Evolutionary conservation across 2,329 filamentous ascomycete species (phyloP), one percentile per base, ranked within the genome.

Genomic region (Penicillium thymicola): DNA sequence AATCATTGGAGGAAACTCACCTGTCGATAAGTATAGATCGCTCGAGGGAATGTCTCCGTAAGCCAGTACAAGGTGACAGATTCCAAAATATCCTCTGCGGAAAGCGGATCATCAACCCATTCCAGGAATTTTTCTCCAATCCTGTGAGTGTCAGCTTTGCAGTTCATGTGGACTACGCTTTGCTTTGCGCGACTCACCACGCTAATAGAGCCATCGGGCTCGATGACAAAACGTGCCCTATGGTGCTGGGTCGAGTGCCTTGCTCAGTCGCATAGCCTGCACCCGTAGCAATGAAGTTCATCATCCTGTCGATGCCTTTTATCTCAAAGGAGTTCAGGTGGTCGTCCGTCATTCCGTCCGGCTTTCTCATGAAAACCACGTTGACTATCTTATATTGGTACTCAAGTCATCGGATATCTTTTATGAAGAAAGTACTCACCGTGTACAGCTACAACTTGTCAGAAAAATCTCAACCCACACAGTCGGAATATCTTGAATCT

Each of bases 11-110:
- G 30, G 10, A 49, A 13, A 28, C 27, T 21, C 34, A 72, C 70
- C 59, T 72, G 67, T 54, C 63, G 70, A 65, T 68, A 73, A 30
- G 57, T 60, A 61, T 68, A 72, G 48, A 75, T 70, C 4, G 66
- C 64, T 10, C 71, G 67, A 14, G 72, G 69, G 41, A 71, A 72
- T 2, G 71, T 71, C n/a, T 72, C 65, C 1, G 72, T 76, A 8
- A 76, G 59, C 74, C 74, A 76, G 45, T 76, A 76, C 8, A 75
- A 54, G 10, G 68, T 70, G 16, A 70, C 60, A 1, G 68, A 66
- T 30, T 71, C 68, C 16, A 76, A 61, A 23, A 76, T 74, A 0
- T 69, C 66, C 3, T 72, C 55, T 9, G 66, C 51, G 1, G 69
- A 45, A 11, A 73, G 64, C 1, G 70, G 64, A 1, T 70, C 62